Evolutionary conservation across 169 alveolate genomes (phyloP).

Genomic region (Besnoitia besnoiti): DNA sequence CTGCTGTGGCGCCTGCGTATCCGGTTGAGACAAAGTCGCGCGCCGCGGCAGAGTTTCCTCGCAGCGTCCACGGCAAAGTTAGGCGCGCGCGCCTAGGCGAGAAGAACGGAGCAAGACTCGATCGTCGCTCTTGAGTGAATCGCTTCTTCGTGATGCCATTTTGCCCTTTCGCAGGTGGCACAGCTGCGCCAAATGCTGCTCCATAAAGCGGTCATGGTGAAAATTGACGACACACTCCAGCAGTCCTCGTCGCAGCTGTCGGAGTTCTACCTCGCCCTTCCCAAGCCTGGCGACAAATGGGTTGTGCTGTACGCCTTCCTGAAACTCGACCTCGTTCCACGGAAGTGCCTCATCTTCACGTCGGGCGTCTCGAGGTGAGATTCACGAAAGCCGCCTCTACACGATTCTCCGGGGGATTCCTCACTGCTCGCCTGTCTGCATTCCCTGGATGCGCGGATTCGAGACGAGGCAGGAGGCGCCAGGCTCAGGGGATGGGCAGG

Average conservation of each 20-base stretch:
- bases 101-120: not conserved
- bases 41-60: no score
- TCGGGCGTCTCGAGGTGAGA: conserved; percentile 39
- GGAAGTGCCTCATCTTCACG: conserved; percentile 67
- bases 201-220: conserved; percentile 64
- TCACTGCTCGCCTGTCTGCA: no score
- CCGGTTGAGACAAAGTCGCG: no score
- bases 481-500: no score
- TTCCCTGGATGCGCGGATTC: no score
- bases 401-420: no score
- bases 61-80: no score
- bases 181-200: conserved; percentile 65
- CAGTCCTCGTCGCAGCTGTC: not conserved
- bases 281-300: conserved; percentile 61
- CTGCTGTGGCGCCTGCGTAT: no score
- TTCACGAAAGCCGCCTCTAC: no score
- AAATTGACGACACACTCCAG: conserved; percentile 33
- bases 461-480: no score
- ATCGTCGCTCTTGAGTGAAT: not conserved
- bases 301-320: conserved; percentile 69
- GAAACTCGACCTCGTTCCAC: conserved; percentile 66
- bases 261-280: conserved; percentile 66
- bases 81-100: no score
- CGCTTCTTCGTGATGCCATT: not conserved
- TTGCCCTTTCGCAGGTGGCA: conserved; percentile 19